Percentiles rank a stretch among this genome's conserved stretches.
phyloP scores from a whole-genome alignment of 768 basidiomycete genomes.

The Pleurotus salmoneostramineus region DNA sequence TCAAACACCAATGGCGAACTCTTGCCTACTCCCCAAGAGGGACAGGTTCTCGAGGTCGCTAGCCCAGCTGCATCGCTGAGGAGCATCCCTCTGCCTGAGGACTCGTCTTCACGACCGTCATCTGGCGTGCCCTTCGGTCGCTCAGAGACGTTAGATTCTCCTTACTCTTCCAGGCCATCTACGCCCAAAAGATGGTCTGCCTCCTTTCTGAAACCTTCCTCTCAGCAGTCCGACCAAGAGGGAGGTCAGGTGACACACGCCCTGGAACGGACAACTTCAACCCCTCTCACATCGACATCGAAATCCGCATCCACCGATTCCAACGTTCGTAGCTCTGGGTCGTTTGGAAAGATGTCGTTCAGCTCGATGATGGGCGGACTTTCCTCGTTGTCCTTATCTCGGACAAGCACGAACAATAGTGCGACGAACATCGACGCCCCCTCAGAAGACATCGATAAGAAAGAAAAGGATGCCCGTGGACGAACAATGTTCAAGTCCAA shows the following conservation, averaged over 20 bases:
- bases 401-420: slow-evolving; percentile 35
- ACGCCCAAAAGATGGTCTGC: slow-evolving; percentile 30
- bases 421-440: slow-evolving; percentile 23
- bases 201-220: slow-evolving; percentile 21
- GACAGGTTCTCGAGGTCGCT: slow-evolving; percentile 18
- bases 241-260: slow-evolving; percentile 43
- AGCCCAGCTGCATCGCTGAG: slow-evolving; percentile 8
- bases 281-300: slow-evolving; percentile 17
- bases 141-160: slow-evolving; percentile 17
- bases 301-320: slow-evolving; percentile 20
- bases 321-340: slow-evolving; percentile 34
- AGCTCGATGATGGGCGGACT: slow-evolving; percentile 70
- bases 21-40: slow-evolving; percentile 24
- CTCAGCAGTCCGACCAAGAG: slow-evolving; percentile 44
- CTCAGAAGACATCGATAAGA: slow-evolving; percentile 32
- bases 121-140: slow-evolving; percentile 3
- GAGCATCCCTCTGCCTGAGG: slow-evolving; percentile 10
- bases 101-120: slow-evolving; percentile 8
- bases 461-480: slow-evolving; percentile 35
- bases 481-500: slow-evolving; percentile 44
- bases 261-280: slow-evolving; percentile 41
- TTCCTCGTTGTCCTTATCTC: slow-evolving; percentile 59
- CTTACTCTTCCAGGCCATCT: slow-evolving; percentile 22
- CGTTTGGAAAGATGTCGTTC: slow-evolving; percentile 62
- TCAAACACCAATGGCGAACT: slow-evolving; percentile 13